Base-by-base conservation (phyloP, 768 basidiomycete genomes). In the Kwoniella heveanensis region DNA sequence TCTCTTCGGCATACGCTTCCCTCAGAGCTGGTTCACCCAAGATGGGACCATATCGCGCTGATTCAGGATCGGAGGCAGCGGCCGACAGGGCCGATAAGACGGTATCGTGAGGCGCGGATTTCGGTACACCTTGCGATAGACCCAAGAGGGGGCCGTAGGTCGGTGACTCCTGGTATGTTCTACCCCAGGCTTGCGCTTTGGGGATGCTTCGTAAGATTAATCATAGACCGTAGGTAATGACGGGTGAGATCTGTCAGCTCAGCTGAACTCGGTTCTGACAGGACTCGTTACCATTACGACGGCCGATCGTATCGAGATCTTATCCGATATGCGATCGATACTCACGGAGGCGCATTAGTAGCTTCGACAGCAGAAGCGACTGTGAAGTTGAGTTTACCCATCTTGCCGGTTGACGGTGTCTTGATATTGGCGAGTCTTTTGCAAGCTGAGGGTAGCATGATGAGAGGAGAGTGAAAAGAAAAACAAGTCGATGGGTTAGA, bases 91-190 rank as follows among this genome's bases (percentile, higher is more conserved):
- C 83, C 0, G 83, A 71, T 32, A 86, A 83, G 9, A 90, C 79
- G 0, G 72, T 54, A 1, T 80, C 72, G 1, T 87, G 85, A 0
- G 91, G 90, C 0, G 87, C 85, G 0, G 81, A 82, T 5, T 87
- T 87, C 0, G 91, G 91, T 0, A 87, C 86, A 44, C 91, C 82
- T 78, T 91, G 89, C 1, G 88, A 87, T 82, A 90, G 86, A 69
- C 86, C 84, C n/a, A 91, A 82, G 1, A 90, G 79, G 0, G 85
- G 86, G 5, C 51, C 54, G 24, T 37, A 44, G 3, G 66, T 47
- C 10, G 56, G 48, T 4, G 69, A 52, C 0, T 63, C 46, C 9
- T 46, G 24, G 65, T 79, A 81, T 4, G 47, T 32, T 0, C 48
- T 37, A 1, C 60, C 68, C 80, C 80, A 81, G 25, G 64, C 73